phyloP scores from a whole-genome alignment of 129 eudicot genomes.

The Erigeron canadensis region DNA sequence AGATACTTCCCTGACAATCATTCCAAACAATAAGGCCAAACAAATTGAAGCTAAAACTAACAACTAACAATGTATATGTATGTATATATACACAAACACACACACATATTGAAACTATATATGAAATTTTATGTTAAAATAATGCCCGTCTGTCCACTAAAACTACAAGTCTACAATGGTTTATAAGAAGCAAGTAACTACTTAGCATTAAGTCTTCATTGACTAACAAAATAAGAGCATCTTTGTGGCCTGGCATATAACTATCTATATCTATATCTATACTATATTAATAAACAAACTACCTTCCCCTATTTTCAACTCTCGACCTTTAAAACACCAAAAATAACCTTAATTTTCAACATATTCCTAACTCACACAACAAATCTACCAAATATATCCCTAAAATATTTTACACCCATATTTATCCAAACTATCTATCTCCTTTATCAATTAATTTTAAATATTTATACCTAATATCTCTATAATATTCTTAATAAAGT shows the following conservation, averaged over 20 bases:
- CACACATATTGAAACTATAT: not conserved
- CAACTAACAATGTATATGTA: not conserved
- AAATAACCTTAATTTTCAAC: too few relatives aligned
- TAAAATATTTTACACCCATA: too few relatives aligned
- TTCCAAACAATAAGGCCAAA: not conserved
- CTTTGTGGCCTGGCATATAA: not conserved
- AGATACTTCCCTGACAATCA: not conserved
- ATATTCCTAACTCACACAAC: too few relatives aligned
- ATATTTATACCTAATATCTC: too few relatives aligned
- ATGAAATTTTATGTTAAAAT: conserved; percentile 7
- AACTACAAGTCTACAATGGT: not conserved
- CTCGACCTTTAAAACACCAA: too few relatives aligned
- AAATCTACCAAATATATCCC: too few relatives aligned
- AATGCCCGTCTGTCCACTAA: not conserved
- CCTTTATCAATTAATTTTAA: too few relatives aligned
- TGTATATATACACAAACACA: not conserved
- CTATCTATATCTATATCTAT: too few relatives aligned
- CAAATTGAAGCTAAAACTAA: not conserved
- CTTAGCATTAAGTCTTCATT: not conserved
- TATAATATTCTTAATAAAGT: too few relatives aligned
- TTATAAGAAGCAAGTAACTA: not conserved
- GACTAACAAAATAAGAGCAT: not conserved
- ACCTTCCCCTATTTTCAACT: too few relatives aligned
- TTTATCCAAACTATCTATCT: too few relatives aligned
- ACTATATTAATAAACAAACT: too few relatives aligned